Percentiles rank a stretch among this genome's conserved stretches.
Evolutionary conservation across 106 monocot species (phyloP).

Genomic region (Acorus calamus): DNA sequence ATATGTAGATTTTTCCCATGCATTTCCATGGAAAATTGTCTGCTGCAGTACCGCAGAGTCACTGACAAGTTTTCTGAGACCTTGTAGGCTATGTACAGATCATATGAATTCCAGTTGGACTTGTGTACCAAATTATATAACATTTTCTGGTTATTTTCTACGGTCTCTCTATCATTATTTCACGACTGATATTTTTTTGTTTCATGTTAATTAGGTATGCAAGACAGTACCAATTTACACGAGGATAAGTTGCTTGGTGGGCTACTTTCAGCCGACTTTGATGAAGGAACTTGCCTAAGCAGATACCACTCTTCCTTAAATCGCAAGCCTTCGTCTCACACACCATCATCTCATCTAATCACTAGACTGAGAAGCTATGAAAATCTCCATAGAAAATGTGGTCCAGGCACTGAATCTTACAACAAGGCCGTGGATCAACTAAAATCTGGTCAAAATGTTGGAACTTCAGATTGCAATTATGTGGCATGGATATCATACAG

Average conservation of each 20-base stretch:
- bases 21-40: too few relatives aligned
- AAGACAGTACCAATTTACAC: not conserved
- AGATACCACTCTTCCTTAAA: conserved; percentile 35
- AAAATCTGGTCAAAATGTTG: conserved; percentile 20
- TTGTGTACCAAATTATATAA: too few relatives aligned
- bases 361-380: conserved; percentile 52
- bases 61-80: too few relatives aligned
- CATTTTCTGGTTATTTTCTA: too few relatives aligned
- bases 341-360: conserved; percentile 50
- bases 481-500: conserved; percentile 37
- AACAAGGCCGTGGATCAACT: conserved; percentile 32
- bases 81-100: too few relatives aligned
- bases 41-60: too few relatives aligned
- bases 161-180: not conserved
- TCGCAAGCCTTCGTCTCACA: conserved; percentile 34
- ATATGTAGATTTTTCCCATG: too few relatives aligned
- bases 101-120: too few relatives aligned
- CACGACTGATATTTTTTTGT: not conserved
- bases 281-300: conserved; percentile 56
- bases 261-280: conserved; percentile 44
- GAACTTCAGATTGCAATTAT: conserved; percentile 39
- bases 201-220: not conserved
- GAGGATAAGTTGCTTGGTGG: conserved; percentile 51
- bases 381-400: conserved; percentile 59
- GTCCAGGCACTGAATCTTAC: conserved; percentile 44